phyloP scores from a whole-genome alignment of 768 basidiomycete genomes.

The Crucibulum laeve region DNA sequence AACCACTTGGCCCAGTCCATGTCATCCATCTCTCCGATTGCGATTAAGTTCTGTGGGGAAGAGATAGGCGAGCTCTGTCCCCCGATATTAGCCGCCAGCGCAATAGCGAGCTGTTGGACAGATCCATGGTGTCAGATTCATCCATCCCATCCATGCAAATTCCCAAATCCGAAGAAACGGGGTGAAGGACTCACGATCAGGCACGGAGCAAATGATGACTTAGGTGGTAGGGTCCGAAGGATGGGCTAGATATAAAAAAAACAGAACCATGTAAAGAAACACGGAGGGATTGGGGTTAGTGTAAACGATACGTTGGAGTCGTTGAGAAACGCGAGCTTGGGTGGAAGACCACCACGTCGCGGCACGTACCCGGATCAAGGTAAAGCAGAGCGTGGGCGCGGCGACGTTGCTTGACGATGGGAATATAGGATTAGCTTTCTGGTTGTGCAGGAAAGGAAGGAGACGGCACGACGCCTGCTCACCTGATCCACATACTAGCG shows the following conservation, averaged over 20 bases:
- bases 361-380: slow-evolving; percentile 78
- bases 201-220: slow-evolving; percentile 83
- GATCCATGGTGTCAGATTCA: background rate
- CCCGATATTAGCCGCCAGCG: slow-evolving; percentile 96
- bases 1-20: slow-evolving; percentile 95
- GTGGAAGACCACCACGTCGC: slow-evolving; percentile 1
- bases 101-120: slow-evolving; percentile 76
- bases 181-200: slow-evolving; percentile 65
- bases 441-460: background rate
- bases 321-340: no score
- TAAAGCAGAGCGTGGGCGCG: slow-evolving; percentile 95
- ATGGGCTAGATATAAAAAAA: slow-evolving; percentile 72
- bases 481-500: slow-evolving; percentile 99
- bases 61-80: slow-evolving; percentile 97
- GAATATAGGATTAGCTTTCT: slow-evolving; percentile 5
- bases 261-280: background rate
- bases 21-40: slow-evolving; percentile 80
- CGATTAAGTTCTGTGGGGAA: slow-evolving; percentile 96
- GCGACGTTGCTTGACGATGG: slow-evolving; percentile 76
- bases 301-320: no score
- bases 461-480: slow-evolving; percentile 7
- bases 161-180: background rate
- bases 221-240: slow-evolving; percentile 82
- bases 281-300: background rate
- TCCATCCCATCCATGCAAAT: background rate